Evolutionary conservation across 371 early-diverging fungal genomes (phyloP).

Genomic region (Mortierella sp.): DNA sequence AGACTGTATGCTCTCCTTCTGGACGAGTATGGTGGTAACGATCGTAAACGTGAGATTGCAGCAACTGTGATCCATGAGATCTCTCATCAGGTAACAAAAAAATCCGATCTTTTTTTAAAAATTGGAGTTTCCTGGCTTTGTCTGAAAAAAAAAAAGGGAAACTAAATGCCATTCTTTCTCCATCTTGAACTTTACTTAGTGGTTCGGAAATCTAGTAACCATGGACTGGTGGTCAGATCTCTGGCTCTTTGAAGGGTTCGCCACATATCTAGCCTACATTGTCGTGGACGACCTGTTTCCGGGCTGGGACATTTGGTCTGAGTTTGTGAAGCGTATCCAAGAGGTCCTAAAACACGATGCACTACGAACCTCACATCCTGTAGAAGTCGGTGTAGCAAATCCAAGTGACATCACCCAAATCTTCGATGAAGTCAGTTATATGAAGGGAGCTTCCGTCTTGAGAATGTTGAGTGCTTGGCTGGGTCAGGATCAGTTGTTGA

Average conservation of each 20-base stretch:
- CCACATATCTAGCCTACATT: slow-evolving; percentile 91
- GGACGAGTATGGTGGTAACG: slow-evolving; percentile 64
- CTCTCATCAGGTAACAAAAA: slow-evolving; percentile 79
- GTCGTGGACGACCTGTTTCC: slow-evolving; percentile 86
- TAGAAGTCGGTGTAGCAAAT: slow-evolving; percentile 89
- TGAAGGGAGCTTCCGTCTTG: slow-evolving; percentile 95
- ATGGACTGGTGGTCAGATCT: slow-evolving; percentile 90
- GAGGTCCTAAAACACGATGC: slow-evolving; percentile 83
- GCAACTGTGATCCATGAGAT: slow-evolving; percentile 94
- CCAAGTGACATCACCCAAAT: slow-evolving; percentile 86
- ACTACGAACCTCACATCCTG: slow-evolving; percentile 90
- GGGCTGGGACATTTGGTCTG: slow-evolving; percentile 81
- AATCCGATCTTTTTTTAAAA: too few relatives aligned
- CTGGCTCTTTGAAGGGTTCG: slow-evolving; percentile 99
- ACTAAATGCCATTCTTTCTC: not conserved
- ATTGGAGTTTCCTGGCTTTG: too few relatives aligned
- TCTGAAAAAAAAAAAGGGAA: too few relatives aligned
- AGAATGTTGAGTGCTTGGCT: slow-evolving; percentile 91
- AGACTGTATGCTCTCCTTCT: slow-evolving; percentile 82
- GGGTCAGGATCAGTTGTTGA: slow-evolving; percentile 77
- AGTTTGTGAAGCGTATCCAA: slow-evolving; percentile 75
- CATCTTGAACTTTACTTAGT: slow-evolving; percentile 54
- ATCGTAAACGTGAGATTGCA: slow-evolving; percentile 80
- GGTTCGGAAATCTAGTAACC: slow-evolving; percentile 99
- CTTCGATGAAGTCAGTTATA: slow-evolving; percentile 88